Percentiles rank a stretch among this genome's conserved stretches.
Evolutionary conservation across 352 stramenopile genomes (phyloP).

Genomic region (Detonula confervacea): DNA sequence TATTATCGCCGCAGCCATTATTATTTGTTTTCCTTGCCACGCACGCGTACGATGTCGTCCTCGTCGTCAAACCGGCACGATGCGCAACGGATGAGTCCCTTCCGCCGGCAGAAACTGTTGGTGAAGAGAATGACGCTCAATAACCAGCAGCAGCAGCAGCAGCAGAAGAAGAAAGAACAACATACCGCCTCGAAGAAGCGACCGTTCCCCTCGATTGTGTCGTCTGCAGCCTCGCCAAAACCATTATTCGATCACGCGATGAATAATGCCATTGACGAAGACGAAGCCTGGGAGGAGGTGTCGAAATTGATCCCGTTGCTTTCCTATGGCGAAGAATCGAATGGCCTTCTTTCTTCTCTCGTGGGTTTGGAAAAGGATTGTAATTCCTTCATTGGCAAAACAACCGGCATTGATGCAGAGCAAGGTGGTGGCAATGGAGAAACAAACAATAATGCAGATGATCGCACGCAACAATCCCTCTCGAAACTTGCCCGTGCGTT

Average conservation of each 20-base stretch:
- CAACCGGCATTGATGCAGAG: too few relatives aligned
- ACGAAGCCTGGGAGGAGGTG: constrained; percentile 34
- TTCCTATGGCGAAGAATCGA: constrained; percentile 48
- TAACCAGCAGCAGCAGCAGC: too few relatives aligned
- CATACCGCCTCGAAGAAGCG: background rate
- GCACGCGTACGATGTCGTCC: too few relatives aligned
- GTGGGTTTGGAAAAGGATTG: too few relatives aligned
- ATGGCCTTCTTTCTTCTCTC: constrained; percentile 26
- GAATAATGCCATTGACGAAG: constrained; percentile 11
- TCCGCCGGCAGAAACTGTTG: background rate
- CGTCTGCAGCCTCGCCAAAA: too few relatives aligned
- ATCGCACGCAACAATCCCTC: too few relatives aligned
- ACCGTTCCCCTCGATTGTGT: background rate
- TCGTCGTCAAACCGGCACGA: too few relatives aligned
- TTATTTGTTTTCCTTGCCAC: too few relatives aligned
- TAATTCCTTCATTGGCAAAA: too few relatives aligned
- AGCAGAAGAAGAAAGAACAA: background rate
- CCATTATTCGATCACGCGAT: background rate
- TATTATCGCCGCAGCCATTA: too few relatives aligned
- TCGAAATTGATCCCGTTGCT: constrained; percentile 33
- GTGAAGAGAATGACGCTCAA: background rate
- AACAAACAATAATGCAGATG: too few relatives aligned
- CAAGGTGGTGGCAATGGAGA: background rate
- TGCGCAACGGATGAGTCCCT: constrained; percentile 5
- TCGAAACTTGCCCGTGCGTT: constrained; percentile 18